Conservation (phyloP, 305 asterid species). For the Ilex paraguariensis region DNA sequence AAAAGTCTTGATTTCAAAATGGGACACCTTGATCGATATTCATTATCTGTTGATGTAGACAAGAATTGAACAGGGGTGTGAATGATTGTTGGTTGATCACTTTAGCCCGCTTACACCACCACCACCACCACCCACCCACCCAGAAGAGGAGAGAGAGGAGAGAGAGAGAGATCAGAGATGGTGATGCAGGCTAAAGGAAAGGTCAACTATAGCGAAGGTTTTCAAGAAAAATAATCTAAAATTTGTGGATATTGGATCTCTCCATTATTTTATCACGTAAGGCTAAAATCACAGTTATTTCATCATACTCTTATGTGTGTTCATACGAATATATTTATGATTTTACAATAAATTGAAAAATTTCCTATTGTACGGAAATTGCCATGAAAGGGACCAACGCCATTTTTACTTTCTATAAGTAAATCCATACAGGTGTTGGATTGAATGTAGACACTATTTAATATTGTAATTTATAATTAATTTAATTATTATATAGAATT, state of each 20-base stretch:
- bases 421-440: too few relatives aligned
- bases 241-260: background rate
- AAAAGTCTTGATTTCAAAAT: slow-evolving; percentile 38
- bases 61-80: slow-evolving; percentile 16
- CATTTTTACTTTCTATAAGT: too few relatives aligned
- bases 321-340: too few relatives aligned
- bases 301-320: background rate
- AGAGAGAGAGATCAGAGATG: background rate
- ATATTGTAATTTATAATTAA: too few relatives aligned
- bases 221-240: background rate
- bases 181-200: slow-evolving; percentile 17
- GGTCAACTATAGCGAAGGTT: slow-evolving; percentile 9
- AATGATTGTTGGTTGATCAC: background rate
- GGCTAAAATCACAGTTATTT: background rate
- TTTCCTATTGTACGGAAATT: too few relatives aligned
- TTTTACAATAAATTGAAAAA: too few relatives aligned
- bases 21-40: slow-evolving; percentile 22
- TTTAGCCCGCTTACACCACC: slow-evolving; percentile 17
- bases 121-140: background rate
- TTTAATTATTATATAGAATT: too few relatives aligned
- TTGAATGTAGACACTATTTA: too few relatives aligned
- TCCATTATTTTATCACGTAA: background rate
- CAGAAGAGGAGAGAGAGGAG: background rate
- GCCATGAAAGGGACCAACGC: too few relatives aligned
- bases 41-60: slow-evolving; percentile 41